Evolutionary conservation across 1,284 basidiomycete species (phyloP), one percentile per base, ranked within the genome.

Genomic region (Malassezia globosa): DNA sequence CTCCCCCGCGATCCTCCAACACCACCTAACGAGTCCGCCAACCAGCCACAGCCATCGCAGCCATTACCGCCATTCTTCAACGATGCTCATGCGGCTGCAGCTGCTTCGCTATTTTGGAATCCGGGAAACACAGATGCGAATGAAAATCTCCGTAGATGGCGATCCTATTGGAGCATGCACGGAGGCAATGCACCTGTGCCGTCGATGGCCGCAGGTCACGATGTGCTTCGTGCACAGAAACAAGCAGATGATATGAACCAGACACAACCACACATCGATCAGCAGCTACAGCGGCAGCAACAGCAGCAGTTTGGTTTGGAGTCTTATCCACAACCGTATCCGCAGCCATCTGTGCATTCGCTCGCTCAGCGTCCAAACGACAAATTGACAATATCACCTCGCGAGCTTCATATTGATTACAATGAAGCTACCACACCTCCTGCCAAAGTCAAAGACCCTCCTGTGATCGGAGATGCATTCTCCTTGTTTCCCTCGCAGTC

Each of bases 341-440:
- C n/a, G n/a, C n/a, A n/a, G n/a, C n/a, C n/a, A n/a, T n/a, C n/a
- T n/a, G n/a, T n/a, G n/a, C n/a, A n/a, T n/a, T n/a, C n/a, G n/a
- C n/a, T n/a, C n/a, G n/a, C n/a, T n/a, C n/a, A n/a, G 39, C 8
- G 6, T n/a, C n/a, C n/a, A n/a, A 23, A 29, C 21, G 42, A 51
- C 11, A 44, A 42, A 29, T 29, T 49, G 5, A 51, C 48, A 16
- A 43, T 51, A 14, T 51, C 48, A 0, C 48, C 48, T 4, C 42
- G 37, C 24, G 48, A 51, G 11, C 23, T 51, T 3, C 44, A 45
- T 22, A 25, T 51, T 3, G 42, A 36, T 11, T 45, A 45, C 25
- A 37, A 24, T 29, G 42, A 45, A 33, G 36, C 37, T 8, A 26
- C 37, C 22, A 45, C 38, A n/a, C 31, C 29, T 14, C 41, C 41